Conservation (phyloP, 1,284 basidiomycete genomes). For the Ganoderma meredithae region DNA sequence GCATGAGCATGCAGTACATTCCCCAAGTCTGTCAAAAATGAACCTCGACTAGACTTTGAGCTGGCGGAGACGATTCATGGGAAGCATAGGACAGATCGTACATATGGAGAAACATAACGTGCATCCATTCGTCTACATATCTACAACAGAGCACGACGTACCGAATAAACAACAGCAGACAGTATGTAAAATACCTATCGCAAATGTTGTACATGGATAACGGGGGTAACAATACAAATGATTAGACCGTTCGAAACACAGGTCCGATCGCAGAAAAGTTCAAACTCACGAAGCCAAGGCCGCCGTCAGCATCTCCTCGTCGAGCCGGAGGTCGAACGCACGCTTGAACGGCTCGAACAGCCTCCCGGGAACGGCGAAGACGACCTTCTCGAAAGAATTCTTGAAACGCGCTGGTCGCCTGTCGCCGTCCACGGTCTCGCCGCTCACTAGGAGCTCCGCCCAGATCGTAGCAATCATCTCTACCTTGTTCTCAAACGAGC, state of each 20-base stretch:
- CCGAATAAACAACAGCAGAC: not conserved
- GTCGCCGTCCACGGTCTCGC: constrained; percentile 38
- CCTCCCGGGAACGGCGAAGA: constrained; percentile 54
- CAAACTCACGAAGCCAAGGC: constrained; percentile 27
- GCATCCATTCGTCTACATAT: not conserved
- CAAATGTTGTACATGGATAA: constrained; percentile 2
- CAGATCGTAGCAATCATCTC: constrained; percentile 63
- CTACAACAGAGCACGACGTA: not conserved
- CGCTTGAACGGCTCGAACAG: constrained; percentile 46
- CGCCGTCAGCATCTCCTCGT: constrained; percentile 48
- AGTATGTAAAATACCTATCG: not conserved
- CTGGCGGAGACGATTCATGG: too few relatives aligned
- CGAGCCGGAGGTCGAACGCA: constrained; percentile 51
- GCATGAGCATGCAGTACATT: too few relatives aligned
- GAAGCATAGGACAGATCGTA: not conserved
- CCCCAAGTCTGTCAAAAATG: too few relatives aligned
- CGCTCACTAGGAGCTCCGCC: constrained; percentile 59
- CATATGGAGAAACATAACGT: not conserved
- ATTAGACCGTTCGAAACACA: not conserved
- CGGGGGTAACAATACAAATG: not conserved
- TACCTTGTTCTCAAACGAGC: constrained; percentile 50
- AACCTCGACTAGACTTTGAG: too few relatives aligned
- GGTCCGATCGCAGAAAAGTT: not conserved
- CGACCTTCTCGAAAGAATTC: constrained; percentile 51
- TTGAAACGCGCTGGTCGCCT: constrained; percentile 45